Conservation (phyloP, 2,329 filamentous ascomycete genomes). For the Ceratocystiopsis sp. region DNA sequence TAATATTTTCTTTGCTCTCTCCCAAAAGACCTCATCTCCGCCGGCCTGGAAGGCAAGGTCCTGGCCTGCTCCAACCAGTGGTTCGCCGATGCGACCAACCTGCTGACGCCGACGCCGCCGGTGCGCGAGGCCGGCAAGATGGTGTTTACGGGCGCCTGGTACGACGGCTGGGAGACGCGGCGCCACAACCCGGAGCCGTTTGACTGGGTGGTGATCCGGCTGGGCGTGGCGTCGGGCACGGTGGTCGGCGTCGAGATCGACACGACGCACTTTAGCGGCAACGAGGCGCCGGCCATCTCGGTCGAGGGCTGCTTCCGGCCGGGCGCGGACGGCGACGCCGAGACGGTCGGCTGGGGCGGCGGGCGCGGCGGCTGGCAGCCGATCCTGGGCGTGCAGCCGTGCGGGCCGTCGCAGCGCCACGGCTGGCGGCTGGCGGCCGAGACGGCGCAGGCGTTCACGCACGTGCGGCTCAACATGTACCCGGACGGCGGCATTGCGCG, state of each 20-base stretch:
- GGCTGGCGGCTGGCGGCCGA: conserved; percentile 48
- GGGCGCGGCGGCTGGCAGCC: conserved; percentile 50
- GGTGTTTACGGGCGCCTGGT: conserved; percentile 54
- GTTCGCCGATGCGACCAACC: conserved; percentile 49
- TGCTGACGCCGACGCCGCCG: conserved; percentile 45
- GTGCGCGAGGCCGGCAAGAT: conserved; percentile 49
- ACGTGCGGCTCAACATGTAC: conserved; percentile 70
- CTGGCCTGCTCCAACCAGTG: conserved; percentile 51
- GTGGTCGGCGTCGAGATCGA: conserved; percentile 64
- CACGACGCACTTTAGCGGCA: conserved; percentile 67
- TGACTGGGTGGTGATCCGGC: conserved; percentile 49
- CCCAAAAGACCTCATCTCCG: conserved; percentile 39
- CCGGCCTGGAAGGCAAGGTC: conserved; percentile 43
- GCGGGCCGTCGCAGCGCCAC: conserved; percentile 56
- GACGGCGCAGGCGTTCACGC: conserved; percentile 54
- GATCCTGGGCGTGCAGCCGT: conserved; percentile 51
- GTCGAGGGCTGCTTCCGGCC: conserved; percentile 58
- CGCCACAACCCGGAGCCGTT: conserved; percentile 47
- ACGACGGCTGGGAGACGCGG: conserved; percentile 54
- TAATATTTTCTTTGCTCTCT: background rate
- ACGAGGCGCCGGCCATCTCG: conserved; percentile 63
- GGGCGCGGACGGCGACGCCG: conserved; percentile 30
- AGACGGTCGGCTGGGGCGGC: conserved; percentile 46
- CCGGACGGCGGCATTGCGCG: conserved; percentile 71
- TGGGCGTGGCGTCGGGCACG: conserved; percentile 53